Conservation (phyloP, 192 early-diverging fungal genomes). For the Kickxella alabastrina region DNA sequence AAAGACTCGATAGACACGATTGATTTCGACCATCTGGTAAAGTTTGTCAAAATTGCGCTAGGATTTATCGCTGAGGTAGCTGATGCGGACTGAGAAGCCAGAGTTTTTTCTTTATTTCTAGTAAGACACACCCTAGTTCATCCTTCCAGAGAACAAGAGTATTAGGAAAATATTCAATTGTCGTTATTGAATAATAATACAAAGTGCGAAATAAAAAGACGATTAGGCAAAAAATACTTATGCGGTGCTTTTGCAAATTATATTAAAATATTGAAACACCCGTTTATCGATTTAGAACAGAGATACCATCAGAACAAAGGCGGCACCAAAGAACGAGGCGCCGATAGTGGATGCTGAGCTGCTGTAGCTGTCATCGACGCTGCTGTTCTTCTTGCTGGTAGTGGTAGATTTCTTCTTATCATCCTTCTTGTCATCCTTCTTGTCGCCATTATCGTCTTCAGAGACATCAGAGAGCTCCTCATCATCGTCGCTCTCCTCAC, state of each 20-base stretch:
- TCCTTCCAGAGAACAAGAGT: too few relatives aligned
- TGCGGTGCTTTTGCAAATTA: too few relatives aligned
- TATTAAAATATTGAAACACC: not conserved
- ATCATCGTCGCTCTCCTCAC: not conserved
- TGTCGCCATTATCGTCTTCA: not conserved
- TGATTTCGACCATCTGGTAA: constrained; percentile 61
- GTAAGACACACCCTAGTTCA: too few relatives aligned
- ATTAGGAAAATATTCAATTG: too few relatives aligned
- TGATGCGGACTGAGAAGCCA: not conserved
- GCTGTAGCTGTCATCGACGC: not conserved
- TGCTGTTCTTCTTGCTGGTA: not conserved
- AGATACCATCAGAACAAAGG: not conserved
- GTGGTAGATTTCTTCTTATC: not conserved
- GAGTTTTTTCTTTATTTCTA: not conserved
- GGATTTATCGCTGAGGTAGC: constrained; percentile 78
- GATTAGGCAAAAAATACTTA: too few relatives aligned
- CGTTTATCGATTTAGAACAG: not conserved
- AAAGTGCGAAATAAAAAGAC: too few relatives aligned
- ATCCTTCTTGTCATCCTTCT: not conserved
- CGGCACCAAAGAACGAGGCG: not conserved
- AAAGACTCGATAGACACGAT: constrained; percentile 1
- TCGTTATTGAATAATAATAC: too few relatives aligned
- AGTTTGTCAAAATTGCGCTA: constrained; percentile 73
- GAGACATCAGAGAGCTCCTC: not conserved
- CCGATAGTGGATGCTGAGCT: not conserved